These are phyloP conservation scores for Puccinia coronata DNA, from an alignment of 1,284 basidiomycete species.

Conservation along the genomic window DNA sequence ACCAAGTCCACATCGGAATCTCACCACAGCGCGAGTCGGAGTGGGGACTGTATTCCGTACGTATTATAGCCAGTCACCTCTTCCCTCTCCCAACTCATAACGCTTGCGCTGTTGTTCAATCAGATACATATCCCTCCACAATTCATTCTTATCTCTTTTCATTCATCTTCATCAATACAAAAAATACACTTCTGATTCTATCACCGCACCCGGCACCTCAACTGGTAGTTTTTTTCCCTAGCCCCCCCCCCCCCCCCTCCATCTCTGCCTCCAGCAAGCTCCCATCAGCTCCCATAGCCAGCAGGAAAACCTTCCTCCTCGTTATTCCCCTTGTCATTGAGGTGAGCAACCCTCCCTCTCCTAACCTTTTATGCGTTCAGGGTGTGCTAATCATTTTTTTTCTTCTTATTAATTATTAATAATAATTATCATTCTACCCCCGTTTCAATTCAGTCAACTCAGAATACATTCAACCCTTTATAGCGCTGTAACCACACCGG, in stretches of 20 bases:
- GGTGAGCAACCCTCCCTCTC: background rate
- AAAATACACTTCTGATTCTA: background rate
- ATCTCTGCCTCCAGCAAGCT: background rate
- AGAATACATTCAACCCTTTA: background rate
- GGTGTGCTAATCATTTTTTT: constrained; percentile 1
- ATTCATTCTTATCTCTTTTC: background rate
- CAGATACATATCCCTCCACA: background rate
- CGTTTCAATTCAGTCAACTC: constrained; percentile 5
- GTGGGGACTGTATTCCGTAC: background rate
- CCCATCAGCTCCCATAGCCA: background rate
- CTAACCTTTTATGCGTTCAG: background rate
- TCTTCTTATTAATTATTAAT: no score
- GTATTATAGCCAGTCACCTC: background rate
- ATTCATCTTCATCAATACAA: background rate
- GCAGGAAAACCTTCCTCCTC: background rate
- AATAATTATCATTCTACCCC: background rate
- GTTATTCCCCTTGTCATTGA: background rate
- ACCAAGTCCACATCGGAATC: constrained; percentile 24
- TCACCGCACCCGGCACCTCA: background rate
- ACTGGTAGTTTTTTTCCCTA: no score
- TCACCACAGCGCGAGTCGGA: constrained; percentile 2
- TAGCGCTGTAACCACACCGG: background rate
- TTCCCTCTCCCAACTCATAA: constrained; percentile 8
- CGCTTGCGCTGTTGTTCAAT: constrained; percentile 16
- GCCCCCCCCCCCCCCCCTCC: background rate